Conservation (phyloP, 2,329 filamentous ascomycete genomes). For the Alternaria infectoria region DNA sequence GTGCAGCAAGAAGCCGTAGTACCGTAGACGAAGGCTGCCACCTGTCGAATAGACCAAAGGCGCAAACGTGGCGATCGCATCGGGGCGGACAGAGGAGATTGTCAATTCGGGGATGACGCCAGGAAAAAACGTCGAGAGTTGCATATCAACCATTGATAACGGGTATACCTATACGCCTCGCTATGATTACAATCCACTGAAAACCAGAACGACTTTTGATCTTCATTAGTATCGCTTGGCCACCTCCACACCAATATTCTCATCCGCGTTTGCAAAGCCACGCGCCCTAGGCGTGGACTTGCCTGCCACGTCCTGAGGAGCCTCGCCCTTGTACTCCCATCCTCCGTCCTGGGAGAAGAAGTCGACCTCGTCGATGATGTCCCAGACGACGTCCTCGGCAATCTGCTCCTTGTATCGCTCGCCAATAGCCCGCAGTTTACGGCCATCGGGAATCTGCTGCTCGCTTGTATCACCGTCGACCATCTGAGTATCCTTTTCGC, state of each 20-base stretch:
- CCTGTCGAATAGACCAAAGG: background rate
- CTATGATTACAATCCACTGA: background rate
- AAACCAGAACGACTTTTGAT: background rate
- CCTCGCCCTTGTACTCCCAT: slow-evolving; percentile 49
- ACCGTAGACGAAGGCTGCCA: background rate
- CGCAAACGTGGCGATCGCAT: background rate
- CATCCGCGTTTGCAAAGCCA: slow-evolving; percentile 47
- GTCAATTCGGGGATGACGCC: background rate
- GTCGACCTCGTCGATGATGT: slow-evolving; percentile 93
- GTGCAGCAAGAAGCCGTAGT: background rate
- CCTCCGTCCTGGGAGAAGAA: slow-evolving; percentile 77
- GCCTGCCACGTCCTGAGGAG: slow-evolving; percentile 38
- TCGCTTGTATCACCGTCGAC: slow-evolving; percentile 22
- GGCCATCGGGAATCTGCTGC: slow-evolving; percentile 30
- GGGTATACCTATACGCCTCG: slow-evolving; percentile 18
- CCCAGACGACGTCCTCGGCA: slow-evolving; percentile 90
- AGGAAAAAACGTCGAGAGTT: background rate
- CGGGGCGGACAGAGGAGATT: background rate
- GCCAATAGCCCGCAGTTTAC: slow-evolving; percentile 65
- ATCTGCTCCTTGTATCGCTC: slow-evolving; percentile 93
- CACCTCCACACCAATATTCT: slow-evolving; percentile 47
- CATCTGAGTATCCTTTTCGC: slow-evolving; percentile 43
- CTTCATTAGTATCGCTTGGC: slow-evolving; percentile 38
- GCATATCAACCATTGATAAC: background rate
- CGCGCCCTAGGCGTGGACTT: slow-evolving; percentile 47